phyloP scores from a whole-genome alignment of 2,329 filamentous ascomycete genomes.

The Aspergillus sp. region DNA sequence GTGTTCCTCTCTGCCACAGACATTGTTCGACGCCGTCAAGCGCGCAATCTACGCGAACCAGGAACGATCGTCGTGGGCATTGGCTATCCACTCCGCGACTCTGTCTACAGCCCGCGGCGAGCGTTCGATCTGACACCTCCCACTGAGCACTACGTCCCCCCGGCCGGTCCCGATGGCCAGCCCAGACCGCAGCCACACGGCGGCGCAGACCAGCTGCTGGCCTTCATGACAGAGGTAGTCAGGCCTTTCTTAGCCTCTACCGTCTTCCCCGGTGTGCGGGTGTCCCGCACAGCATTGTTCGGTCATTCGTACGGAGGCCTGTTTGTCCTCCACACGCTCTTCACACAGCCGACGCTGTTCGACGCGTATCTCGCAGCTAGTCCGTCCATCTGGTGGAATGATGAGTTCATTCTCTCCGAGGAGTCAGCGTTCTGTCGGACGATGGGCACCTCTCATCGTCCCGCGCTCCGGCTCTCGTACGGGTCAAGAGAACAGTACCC shows the following conservation, averaged over 20 bases:
- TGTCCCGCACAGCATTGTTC: constrained; percentile 44
- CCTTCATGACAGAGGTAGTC: constrained; percentile 40
- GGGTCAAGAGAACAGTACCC: constrained; percentile 35
- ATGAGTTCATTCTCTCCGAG: constrained; percentile 38
- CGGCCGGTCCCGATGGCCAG: constrained; percentile 23
- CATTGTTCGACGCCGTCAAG: constrained; percentile 17
- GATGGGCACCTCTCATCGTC: constrained; percentile 6
- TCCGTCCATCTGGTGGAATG: constrained; percentile 50
- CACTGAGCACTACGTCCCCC: constrained; percentile 17
- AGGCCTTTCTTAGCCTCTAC: constrained; percentile 29
- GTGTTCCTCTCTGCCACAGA: constrained; percentile 26
- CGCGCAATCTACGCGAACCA: constrained; percentile 10
- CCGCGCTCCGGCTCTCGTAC: constrained; percentile 32
- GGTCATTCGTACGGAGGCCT: constrained; percentile 52
- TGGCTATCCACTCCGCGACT: constrained; percentile 20
- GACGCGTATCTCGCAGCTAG: constrained; percentile 47
- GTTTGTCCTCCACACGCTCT: constrained; percentile 47
- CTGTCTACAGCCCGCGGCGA: constrained; percentile 21
- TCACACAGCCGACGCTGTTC: constrained; percentile 41
- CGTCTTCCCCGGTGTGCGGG: constrained; percentile 29
- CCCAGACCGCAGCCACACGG: constrained; percentile 27
- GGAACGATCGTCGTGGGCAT: constrained; percentile 24
- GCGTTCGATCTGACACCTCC: constrained; percentile 21
- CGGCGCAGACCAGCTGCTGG: constrained; percentile 46
- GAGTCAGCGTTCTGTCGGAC: constrained; percentile 24